Evolutionary conservation across 768 basidiomycete species (phyloP), one percentile per base, ranked within the genome.

Genomic region (Pisolithus tinctorius): DNA sequence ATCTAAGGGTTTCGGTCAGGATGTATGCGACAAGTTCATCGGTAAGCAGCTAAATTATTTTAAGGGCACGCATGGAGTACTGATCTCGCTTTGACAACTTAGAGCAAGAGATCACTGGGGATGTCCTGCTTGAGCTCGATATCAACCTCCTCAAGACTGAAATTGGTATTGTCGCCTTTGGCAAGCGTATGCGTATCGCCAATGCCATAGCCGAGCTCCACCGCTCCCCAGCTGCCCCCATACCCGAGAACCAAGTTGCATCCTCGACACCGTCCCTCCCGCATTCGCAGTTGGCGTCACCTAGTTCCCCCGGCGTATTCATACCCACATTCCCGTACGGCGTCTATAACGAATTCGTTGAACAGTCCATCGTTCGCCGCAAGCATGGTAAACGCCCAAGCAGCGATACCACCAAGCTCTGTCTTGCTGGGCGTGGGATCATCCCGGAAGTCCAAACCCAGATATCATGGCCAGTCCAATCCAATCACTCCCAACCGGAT

Each of bases 81-180:
- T 16, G 6, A 23, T 42, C 40, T 23, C 16, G 27, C n/a, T 20
- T 42, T 44, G 3, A 48, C 17, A 38, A 4, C 54, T 39, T 64
- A 93, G 95, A 98, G 71, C 93, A 99, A 82, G 96, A 99, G 72
- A 98, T 99, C 49, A 90, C 93, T 0, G 96, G 96, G 17, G 96
- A 99, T 60, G 90, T 98, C 30, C 80, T 99, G 6, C 82, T 98
- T 50, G 95, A 96, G 61, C 86, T 98, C 53, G 93, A 97, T 55
- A 81, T 85, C 49, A 87, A 86, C 61, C 76, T 96, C 14, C 84
- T 99, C 60, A 98, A 98, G 71, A 76, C 72, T 9, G 94, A 98
- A 71, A 86, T 99, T 48, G 96, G 93, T 23, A 92, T 99, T 57
- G 73, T 78, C 61, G 93, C 93, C 4, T 96, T 95, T 58, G 96